Evolutionary conservation across 805 yeast species (phyloP).

Genomic region (Hanseniaspora lachancei): DNA sequence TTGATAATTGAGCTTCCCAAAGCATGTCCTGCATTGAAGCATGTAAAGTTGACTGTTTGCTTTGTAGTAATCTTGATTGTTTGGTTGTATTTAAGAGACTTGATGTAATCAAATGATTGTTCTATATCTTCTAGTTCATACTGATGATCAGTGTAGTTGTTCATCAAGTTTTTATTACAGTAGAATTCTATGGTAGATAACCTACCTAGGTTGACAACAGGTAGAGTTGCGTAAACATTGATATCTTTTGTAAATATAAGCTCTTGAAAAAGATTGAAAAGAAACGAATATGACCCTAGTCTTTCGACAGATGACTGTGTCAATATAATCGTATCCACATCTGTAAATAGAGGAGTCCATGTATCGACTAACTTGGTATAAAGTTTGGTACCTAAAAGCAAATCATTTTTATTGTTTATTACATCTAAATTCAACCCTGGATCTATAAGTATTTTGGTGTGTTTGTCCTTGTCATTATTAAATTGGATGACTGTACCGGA

Average conservation of each 20-base stretch:
- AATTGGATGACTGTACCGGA: conserved; percentile 1
- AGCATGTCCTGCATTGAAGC: conserved; percentile 83
- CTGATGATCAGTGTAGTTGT: conserved; percentile 47
- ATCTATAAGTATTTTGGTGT: conserved; percentile 1
- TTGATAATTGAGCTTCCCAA: conserved; percentile 74
- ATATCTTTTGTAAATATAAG: conserved; percentile 36
- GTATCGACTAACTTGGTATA: conserved; percentile 23
- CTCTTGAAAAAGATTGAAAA: conserved; percentile 29
- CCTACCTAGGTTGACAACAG: conserved; percentile 75
- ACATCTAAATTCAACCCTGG: conserved; percentile 4
- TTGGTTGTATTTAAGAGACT: conserved; percentile 66
- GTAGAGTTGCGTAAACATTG: conserved; percentile 79
- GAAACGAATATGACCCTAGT: conserved; percentile 62
- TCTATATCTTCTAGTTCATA: conserved; percentile 66
- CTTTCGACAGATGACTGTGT: conserved; percentile 77
- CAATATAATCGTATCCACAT: conserved; percentile 57
- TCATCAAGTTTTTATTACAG: conserved; percentile 57
- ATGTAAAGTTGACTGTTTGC: conserved; percentile 55
- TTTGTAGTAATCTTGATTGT: conserved; percentile 39
- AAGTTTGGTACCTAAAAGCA: conserved; percentile 21
- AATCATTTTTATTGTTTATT: neutral
- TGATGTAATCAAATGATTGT: conserved; percentile 59
- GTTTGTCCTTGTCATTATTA: too few species aligned
- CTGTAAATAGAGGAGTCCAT: conserved; percentile 32
- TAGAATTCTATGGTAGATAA: conserved; percentile 75